phyloP scores from a whole-genome alignment of 495 filamentous ascomycete genomes.

The Podospora bellae-mahoneyi region DNA sequence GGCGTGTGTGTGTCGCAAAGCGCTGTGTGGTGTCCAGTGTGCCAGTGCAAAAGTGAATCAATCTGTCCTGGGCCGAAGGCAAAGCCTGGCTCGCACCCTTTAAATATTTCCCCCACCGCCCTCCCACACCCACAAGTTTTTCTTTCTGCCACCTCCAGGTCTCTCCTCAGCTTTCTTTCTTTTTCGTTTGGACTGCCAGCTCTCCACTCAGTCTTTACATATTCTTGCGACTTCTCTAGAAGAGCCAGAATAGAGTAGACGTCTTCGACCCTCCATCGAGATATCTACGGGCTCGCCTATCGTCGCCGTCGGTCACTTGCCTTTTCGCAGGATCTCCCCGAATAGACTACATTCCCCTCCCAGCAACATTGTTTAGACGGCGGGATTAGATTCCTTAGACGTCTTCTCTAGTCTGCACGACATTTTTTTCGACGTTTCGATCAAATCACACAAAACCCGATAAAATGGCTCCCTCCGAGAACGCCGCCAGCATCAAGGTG shows the following conservation, averaged over 20 bases:
- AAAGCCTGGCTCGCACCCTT: constrained; percentile 6
- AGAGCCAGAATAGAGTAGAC: constrained; percentile 39
- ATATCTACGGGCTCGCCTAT: constrained; percentile 32
- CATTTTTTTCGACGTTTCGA: constrained; percentile 9
- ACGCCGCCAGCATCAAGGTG: constrained; percentile 50
- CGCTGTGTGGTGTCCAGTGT: constrained; percentile 19
- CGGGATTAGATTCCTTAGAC: constrained; percentile 29
- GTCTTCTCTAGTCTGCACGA: constrained; percentile 13
- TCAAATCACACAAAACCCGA: constrained; percentile 18
- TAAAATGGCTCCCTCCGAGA: constrained; percentile 41
- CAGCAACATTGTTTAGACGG: constrained; percentile 25
- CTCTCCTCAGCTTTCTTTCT: constrained; percentile 29
- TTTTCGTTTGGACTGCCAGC: constrained; percentile 24
- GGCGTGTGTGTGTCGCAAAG: constrained; percentile 11
- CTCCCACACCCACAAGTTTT: constrained; percentile 25
- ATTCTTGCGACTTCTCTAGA: constrained; percentile 27
- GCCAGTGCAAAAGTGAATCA: neutral
- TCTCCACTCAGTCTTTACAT: constrained; percentile 36
- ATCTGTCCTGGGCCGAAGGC: neutral
- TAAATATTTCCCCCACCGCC: constrained; percentile 29
- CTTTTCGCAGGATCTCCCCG: constrained; percentile 26
- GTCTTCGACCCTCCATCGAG: constrained; percentile 41
- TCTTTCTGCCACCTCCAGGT: constrained; percentile 16
- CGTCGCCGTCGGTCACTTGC: constrained; percentile 12
- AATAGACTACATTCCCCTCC: constrained; percentile 19